phyloP scores from a whole-genome alignment of 192 early-diverging fungal genomes.

The Chytriomyces sp. region DNA sequence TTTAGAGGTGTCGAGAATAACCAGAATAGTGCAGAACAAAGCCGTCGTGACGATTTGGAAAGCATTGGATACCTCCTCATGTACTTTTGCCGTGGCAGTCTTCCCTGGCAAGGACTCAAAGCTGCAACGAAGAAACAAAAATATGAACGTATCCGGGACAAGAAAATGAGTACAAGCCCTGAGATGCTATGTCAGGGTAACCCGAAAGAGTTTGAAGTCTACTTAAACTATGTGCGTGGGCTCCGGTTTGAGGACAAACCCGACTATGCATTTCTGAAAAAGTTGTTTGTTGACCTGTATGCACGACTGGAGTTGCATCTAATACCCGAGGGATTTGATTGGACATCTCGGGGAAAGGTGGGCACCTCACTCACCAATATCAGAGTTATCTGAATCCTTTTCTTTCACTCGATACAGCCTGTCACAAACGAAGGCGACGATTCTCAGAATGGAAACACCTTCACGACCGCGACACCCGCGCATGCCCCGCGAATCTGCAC shows the following conservation, averaged over 20 bases:
- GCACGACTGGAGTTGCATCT: conserved; percentile 62
- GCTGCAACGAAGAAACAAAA: conserved; percentile 90
- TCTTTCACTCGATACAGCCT: too few relatives aligned
- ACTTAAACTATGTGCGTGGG: conserved; percentile 84
- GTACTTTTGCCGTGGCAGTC: conserved; percentile 86
- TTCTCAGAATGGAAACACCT: too few relatives aligned
- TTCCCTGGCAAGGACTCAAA: conserved; percentile 93
- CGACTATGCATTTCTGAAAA: conserved; percentile 77
- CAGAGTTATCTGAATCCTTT: too few relatives aligned
- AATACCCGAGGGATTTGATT: conserved; percentile 70
- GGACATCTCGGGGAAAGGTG: too few relatives aligned
- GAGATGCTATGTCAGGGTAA: conserved; percentile 77
- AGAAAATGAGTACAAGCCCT: conserved; percentile 87
- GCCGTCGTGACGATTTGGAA: conserved; percentile 88
- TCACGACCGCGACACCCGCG: too few relatives aligned
- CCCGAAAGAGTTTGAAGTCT: conserved; percentile 84
- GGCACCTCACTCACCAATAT: too few relatives aligned
- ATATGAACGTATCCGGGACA: conserved; percentile 93
- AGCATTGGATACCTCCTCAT: conserved; percentile 87
- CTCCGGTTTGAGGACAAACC: conserved; percentile 87
- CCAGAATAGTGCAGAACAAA: conserved; percentile 65
- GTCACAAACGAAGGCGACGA: too few relatives aligned
- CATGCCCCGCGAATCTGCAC: too few relatives aligned
- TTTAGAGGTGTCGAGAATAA: too few relatives aligned
- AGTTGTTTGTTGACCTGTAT: conserved; percentile 63